Percentiles rank a stretch among this genome's conserved stretches.
Evolutionary conservation across 148 eudicot genomes (phyloP).

Genomic region (Arbutus unedo): DNA sequence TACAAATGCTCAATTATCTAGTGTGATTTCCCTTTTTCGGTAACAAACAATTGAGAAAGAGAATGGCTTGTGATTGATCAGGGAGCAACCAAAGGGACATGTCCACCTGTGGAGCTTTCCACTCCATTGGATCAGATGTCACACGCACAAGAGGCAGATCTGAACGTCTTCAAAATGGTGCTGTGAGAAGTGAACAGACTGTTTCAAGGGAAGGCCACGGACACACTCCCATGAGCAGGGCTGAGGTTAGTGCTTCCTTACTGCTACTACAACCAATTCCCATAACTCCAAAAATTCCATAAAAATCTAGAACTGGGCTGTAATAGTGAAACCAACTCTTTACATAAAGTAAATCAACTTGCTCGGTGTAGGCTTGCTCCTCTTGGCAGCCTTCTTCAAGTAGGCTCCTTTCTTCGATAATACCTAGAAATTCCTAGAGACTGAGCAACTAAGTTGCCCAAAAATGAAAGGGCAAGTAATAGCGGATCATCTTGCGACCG

Average conservation of each 20-base stretch:
- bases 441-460: no score
- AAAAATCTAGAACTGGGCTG: background rate
- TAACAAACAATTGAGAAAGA: background rate
- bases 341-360: no score
- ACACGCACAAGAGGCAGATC: conserved; percentile 71
- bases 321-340: no score
- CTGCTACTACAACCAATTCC: background rate
- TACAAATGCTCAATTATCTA: background rate
- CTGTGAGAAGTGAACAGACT: conserved; percentile 50
- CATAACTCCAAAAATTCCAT: background rate
- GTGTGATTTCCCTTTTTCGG: background rate
- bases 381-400: no score
- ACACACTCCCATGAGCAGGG: conserved; percentile 76
- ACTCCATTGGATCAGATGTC: conserved; percentile 89
- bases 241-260: conserved; percentile 48
- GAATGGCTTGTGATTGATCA: conserved; percentile 14
- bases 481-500: no score
- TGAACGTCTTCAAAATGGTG: conserved; percentile 37
- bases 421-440: no score
- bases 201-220: conserved; percentile 37
- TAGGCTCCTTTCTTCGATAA: no score
- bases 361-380: no score
- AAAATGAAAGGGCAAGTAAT: no score
- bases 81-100: conserved; percentile 52
- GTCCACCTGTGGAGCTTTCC: conserved; percentile 79